A percentile compares a stretch with the other conserved stretches of the same genome.
Evolutionary conservation across 495 filamentous ascomycete genomes (phyloP).

Genomic region (Cudoniella acicularis): DNA sequence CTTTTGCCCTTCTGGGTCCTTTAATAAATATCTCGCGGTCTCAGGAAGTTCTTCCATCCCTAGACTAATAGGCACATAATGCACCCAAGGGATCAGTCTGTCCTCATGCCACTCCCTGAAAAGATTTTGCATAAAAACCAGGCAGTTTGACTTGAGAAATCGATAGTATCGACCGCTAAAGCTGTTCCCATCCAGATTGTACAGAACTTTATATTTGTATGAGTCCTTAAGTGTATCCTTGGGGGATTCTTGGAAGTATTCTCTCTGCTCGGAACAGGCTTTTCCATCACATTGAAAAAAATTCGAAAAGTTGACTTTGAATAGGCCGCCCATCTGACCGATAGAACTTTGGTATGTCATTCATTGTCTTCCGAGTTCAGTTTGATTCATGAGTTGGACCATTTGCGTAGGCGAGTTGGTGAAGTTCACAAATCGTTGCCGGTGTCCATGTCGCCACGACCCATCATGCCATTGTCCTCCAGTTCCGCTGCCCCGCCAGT

Average conservation of each 20-base stretch:
- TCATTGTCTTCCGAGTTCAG: slow-evolving; percentile 26
- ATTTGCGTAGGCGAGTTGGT: slow-evolving; percentile 52
- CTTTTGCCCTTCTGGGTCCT: slow-evolving; percentile 27
- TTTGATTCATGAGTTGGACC: slow-evolving; percentile 30
- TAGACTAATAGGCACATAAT: slow-evolving; percentile 47
- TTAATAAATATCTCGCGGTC: slow-evolving; percentile 36
- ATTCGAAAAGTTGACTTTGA: slow-evolving; percentile 33
- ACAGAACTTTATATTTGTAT: slow-evolving; percentile 30
- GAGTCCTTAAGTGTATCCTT: slow-evolving; percentile 22
- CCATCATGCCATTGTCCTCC: slow-evolving; percentile 56
- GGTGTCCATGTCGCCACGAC: slow-evolving; percentile 63
- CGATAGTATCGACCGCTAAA: slow-evolving; percentile 48
- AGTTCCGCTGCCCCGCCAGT: slow-evolving; percentile 65
- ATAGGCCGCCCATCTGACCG: slow-evolving; percentile 25
- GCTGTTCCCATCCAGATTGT: slow-evolving; percentile 55
- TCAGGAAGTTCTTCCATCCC: slow-evolving; percentile 45
- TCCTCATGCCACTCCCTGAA: slow-evolving; percentile 58
- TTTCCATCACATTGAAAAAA: slow-evolving; percentile 23
- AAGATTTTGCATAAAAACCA: slow-evolving; percentile 60
- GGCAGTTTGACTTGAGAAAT: slow-evolving; percentile 51
- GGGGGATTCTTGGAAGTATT: slow-evolving; percentile 22
- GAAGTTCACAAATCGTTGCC: slow-evolving; percentile 66
- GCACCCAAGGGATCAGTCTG: slow-evolving; percentile 50
- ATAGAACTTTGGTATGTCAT: slow-evolving; percentile 31
- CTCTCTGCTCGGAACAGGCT: slow-evolving; percentile 18